Percentiles rank a stretch among this genome's conserved stretches.
Evolutionary conservation across 2,329 filamentous ascomycete genomes (phyloP).

Genomic region (Cytospora mali): DNA sequence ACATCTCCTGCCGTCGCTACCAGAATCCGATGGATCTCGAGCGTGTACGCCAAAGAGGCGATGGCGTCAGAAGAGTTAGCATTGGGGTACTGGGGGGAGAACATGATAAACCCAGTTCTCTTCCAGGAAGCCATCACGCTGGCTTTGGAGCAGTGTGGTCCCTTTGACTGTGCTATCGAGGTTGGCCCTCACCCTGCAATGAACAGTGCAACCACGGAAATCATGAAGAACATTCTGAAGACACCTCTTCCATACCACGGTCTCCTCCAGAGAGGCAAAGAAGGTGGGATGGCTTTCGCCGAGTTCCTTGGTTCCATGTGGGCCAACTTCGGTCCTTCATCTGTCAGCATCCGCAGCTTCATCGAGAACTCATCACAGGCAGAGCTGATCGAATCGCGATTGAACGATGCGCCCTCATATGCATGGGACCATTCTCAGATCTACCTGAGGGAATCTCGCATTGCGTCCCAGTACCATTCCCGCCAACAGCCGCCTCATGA

Average conservation of each 20-base stretch:
- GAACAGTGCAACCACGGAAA: slow-evolving; percentile 43
- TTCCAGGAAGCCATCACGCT: slow-evolving; percentile 45
- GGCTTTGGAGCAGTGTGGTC: slow-evolving; percentile 31
- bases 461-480: slow-evolving; percentile 44
- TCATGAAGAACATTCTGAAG: slow-evolving; percentile 33
- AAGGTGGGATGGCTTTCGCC: slow-evolving; percentile 37
- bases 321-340: slow-evolving; percentile 35
- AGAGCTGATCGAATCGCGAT: slow-evolving; percentile 26
- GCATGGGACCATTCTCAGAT: slow-evolving; percentile 50
- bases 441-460: slow-evolving; percentile 48
- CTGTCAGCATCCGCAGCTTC: slow-evolving; percentile 31
- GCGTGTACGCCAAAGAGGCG: slow-evolving; percentile 37
- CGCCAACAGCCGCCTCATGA: slow-evolving; percentile 40
- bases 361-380: slow-evolving; percentile 33
- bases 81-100: slow-evolving; percentile 47
- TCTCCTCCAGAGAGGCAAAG: slow-evolving; percentile 36
- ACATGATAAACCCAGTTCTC: slow-evolving; percentile 47
- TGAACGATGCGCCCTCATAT: slow-evolving; percentile 45
- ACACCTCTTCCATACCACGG: slow-evolving; percentile 37
- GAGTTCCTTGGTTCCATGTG: slow-evolving; percentile 41
- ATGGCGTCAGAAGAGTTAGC: slow-evolving; percentile 28
- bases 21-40: slow-evolving; percentile 44
- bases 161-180: slow-evolving; percentile 45
- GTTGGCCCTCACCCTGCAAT: slow-evolving; percentile 50
- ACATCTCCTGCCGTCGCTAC: slow-evolving; percentile 29